Percentiles rank a stretch among this genome's conserved stretches.
Conservation (phyloP, 2,329 filamentous ascomycete species). For the Sordariomycetes sp. region DNA sequence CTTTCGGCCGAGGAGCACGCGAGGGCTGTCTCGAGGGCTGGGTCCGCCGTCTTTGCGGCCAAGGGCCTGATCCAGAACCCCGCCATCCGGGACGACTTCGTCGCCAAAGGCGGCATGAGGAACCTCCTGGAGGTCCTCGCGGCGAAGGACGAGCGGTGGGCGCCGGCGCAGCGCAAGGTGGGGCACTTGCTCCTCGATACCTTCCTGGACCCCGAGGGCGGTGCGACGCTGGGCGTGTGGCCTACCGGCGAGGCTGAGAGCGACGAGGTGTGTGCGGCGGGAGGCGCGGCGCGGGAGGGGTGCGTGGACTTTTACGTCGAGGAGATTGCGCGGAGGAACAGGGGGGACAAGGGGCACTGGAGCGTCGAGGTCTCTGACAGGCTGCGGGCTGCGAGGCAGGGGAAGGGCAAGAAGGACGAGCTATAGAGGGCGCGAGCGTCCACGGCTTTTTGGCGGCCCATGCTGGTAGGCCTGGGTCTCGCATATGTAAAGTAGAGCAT, state of each 20-base stretch:
- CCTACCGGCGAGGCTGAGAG: conserved; percentile 22
- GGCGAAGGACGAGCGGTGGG: conserved; percentile 32
- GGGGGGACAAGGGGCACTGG: conserved; percentile 26
- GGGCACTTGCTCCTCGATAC: conserved; percentile 48
- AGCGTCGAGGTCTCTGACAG: conserved; percentile 25
- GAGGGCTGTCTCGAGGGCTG: conserved; percentile 10
- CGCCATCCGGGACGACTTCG: conserved; percentile 38
- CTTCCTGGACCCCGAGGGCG: conserved; percentile 54
- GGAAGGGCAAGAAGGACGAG: conserved; percentile 12
- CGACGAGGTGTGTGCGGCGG: conserved; percentile 20
- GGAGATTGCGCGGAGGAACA: conserved; percentile 21
- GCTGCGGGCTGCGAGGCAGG: conserved; percentile 16
- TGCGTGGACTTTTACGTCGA: conserved; percentile 46
- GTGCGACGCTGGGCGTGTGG: conserved; percentile 43
- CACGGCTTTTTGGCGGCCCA: neutral
- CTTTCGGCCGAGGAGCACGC: conserved; percentile 4
- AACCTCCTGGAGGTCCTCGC: conserved; percentile 38
- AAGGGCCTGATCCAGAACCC: conserved; percentile 42
- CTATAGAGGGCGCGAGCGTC: neutral
- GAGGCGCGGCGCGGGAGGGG: conserved; percentile 25
- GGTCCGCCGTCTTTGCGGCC: conserved; percentile 28
- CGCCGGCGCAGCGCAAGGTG: conserved; percentile 35
- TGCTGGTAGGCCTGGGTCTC: neutral
- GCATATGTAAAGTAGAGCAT: neutral
- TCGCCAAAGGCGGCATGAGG: conserved; percentile 38